These are phyloP conservation scores for Candolleomyces aberdarensis DNA, from an alignment of 768 basidiomycete genomes.

Conservation along the genomic window DNA sequence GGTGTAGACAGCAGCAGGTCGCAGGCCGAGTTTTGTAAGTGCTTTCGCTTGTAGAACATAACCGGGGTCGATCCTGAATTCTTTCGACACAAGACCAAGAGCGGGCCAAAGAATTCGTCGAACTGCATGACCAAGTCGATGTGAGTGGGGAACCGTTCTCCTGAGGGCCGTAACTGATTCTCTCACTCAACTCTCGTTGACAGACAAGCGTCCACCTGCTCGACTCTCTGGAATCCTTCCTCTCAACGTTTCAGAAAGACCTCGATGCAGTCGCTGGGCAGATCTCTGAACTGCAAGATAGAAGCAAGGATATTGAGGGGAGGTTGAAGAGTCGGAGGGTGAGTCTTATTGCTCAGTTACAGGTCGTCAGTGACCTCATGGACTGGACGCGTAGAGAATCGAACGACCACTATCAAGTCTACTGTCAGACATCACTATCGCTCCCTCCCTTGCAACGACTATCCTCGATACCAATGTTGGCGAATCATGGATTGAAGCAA, in stretches of 20 bases:
- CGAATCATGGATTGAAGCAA: conserved; percentile 83
- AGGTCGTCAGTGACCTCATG: background rate
- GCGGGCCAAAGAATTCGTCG: conserved; percentile 65
- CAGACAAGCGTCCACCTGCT: conserved; percentile 86
- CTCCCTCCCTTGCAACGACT: conserved; percentile 70
- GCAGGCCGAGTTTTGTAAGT: conserved; percentile 33
- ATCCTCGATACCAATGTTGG: conserved; percentile 84
- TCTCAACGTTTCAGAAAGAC: conserved; percentile 94
- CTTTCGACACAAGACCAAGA: conserved; percentile 27
- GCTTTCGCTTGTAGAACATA: background rate
- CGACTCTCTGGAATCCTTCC: conserved; percentile 84
- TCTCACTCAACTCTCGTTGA: conserved; percentile 5
- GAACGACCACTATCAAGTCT: conserved; percentile 84
- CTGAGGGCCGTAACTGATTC: background rate
- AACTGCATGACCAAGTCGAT: conserved; percentile 90
- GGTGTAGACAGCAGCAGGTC: conserved; percentile 8
- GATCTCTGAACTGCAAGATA: conserved; percentile 88
- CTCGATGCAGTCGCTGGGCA: conserved; percentile 93
- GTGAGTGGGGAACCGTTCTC: conserved; percentile 33
- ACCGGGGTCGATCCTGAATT: background rate
- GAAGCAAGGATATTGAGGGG: conserved; percentile 88
- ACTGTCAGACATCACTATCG: conserved; percentile 75
- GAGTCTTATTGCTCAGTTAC: conserved; percentile 20
- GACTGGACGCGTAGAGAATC: conserved; percentile 59
- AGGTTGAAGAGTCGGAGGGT: conserved; percentile 84